Conservation (phyloP, 2,329 filamentous ascomycete species). For the Alternaria angustiovoidea region DNA sequence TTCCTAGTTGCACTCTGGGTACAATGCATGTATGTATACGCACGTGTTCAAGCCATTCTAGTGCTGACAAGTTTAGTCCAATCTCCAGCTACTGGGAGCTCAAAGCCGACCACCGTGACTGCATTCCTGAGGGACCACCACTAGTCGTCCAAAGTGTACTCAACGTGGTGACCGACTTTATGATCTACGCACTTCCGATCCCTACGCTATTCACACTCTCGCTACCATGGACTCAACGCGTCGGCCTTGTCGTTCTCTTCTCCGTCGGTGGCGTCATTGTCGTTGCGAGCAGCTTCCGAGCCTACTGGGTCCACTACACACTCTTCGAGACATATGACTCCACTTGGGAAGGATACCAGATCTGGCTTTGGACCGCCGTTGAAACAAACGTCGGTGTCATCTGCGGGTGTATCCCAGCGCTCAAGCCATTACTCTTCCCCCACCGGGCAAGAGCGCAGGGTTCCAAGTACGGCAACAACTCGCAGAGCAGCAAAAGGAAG, state of each 20-base stretch:
- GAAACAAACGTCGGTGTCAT: conserved; percentile 56
- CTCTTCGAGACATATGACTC: conserved; percentile 56
- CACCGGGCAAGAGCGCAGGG: conserved; percentile 40
- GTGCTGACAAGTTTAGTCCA: conserved; percentile 49
- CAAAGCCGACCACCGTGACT: conserved; percentile 47
- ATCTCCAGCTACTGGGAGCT: conserved; percentile 57
- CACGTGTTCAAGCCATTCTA: neutral
- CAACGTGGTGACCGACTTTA: conserved; percentile 57
- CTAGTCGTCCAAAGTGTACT: conserved; percentile 54
- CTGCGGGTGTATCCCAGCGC: conserved; percentile 55
- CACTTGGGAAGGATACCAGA: conserved; percentile 56
- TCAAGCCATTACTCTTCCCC: conserved; percentile 54
- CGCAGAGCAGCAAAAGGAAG: conserved; percentile 39
- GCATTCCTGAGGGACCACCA: conserved; percentile 56
- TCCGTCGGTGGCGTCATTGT: conserved; percentile 56
- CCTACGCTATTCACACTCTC: conserved; percentile 57
- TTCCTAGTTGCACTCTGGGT: conserved; percentile 51
- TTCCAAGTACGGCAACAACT: conserved; percentile 43
- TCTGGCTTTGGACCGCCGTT: conserved; percentile 55
- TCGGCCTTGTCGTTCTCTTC: conserved; percentile 55
- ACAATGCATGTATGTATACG: conserved; percentile 46
- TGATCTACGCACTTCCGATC: conserved; percentile 57
- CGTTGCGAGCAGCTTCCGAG: conserved; percentile 56
- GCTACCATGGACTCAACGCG: conserved; percentile 54
- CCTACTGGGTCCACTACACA: conserved; percentile 58